Percentiles rank a stretch among this genome's conserved stretches.
These are phyloP conservation scores for Epichloe amarillans DNA, from an alignment of 2,329 filamentous ascomycete genomes.

Conservation along the genomic window DNA sequence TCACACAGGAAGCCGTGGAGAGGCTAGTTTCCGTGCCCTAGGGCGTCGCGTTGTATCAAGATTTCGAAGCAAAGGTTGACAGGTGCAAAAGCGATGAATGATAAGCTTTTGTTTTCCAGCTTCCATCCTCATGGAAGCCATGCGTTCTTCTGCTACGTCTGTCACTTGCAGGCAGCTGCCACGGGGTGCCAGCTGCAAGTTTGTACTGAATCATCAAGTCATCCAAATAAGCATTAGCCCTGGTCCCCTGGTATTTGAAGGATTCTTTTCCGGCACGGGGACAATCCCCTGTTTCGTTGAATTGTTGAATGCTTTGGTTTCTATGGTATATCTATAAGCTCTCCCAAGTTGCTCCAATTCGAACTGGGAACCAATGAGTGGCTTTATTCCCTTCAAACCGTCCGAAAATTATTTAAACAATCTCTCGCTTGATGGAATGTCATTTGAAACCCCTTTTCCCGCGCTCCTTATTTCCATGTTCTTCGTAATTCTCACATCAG, in stretches of 20 bases:
- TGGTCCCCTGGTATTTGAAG: background rate
- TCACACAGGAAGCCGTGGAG: background rate
- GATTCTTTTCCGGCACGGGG: background rate
- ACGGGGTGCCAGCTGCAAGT: background rate
- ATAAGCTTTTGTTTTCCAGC: background rate
- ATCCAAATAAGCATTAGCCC: background rate
- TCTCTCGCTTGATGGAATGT: constrained; percentile 2
- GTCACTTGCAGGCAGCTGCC: background rate
- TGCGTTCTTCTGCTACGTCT: background rate
- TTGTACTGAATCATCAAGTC: background rate
- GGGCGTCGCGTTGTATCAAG: background rate
- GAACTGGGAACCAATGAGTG: background rate
- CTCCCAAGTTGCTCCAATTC: background rate
- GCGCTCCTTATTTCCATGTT: background rate
- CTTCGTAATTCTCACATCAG: background rate
- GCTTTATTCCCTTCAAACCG: background rate
- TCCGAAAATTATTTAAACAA: background rate
- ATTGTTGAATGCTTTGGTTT: constrained; percentile 1
- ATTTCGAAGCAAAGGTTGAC: background rate
- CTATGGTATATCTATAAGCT: constrained; percentile 7
- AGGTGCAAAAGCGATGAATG: background rate
- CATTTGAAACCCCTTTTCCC: background rate
- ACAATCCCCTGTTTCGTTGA: constrained; percentile 1
- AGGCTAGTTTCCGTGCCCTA: background rate
- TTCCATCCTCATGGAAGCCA: background rate